Percentiles rank a stretch among this genome's conserved stretches.
phyloP scores from a whole-genome alignment of 2,329 filamentous ascomycete genomes.

The Lasiodiplodia gonubiensis region DNA sequence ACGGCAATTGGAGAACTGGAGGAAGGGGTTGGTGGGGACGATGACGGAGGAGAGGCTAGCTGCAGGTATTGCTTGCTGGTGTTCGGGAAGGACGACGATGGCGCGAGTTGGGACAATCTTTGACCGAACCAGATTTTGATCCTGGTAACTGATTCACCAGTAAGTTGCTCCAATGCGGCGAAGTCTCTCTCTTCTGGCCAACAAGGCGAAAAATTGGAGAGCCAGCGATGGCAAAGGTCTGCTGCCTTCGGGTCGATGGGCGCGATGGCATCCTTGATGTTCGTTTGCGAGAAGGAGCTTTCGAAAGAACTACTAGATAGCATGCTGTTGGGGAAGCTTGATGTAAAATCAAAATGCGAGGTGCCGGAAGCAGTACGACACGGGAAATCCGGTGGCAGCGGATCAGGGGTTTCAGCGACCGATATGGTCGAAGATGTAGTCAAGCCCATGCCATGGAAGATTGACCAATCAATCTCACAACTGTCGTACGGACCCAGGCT shows the following conservation, averaged over 20 bases:
- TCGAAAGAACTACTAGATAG: neutral
- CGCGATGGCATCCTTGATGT: neutral
- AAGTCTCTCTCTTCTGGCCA: conserved; percentile 19
- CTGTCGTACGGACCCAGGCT: neutral
- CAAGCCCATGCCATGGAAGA: neutral
- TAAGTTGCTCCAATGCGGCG: conserved; percentile 2
- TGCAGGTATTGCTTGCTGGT: neutral
- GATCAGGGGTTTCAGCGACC: neutral
- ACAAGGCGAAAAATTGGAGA: neutral
- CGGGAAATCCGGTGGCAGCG: neutral
- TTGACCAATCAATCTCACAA: neutral
- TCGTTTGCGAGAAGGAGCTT: neutral
- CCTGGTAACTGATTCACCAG: neutral
- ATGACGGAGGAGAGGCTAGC: neutral
- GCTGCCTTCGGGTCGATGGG: conserved; percentile 1
- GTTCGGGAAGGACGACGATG: neutral
- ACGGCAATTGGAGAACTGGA: neutral
- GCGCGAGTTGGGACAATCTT: neutral
- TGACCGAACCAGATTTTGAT: conserved; percentile 14
- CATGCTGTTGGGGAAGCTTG: neutral
- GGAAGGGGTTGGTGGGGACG: neutral
- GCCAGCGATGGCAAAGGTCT: conserved; percentile 10
- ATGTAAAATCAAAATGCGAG: neutral
- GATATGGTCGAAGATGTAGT: neutral
- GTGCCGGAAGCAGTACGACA: neutral